Conservation (phyloP, 768 basidiomycete genomes). For the Tephrocybe sp. region DNA sequence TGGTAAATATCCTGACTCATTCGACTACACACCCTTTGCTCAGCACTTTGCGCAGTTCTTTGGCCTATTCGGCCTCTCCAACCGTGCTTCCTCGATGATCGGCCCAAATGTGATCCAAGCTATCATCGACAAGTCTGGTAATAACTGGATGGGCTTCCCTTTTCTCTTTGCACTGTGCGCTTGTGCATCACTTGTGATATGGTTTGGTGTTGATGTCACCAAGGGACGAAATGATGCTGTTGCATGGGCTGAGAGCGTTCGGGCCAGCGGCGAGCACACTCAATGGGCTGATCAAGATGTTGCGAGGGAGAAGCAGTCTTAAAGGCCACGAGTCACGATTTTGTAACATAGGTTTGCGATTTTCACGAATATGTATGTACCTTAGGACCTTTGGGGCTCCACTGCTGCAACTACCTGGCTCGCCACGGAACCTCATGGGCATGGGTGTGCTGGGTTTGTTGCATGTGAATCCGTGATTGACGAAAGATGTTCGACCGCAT, state of each 20-base stretch:
- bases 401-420: no score
- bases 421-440: no score
- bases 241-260: constrained; percentile 44
- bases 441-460: no score
- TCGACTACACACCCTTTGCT: neutral
- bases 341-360: no score
- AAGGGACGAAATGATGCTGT: constrained; percentile 64
- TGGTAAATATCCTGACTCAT: constrained; percentile 25
- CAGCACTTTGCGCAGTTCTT: constrained; percentile 57
- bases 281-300: constrained; percentile 1
- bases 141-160: constrained; percentile 83
- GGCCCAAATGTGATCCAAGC: constrained; percentile 85
- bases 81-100: constrained; percentile 83
- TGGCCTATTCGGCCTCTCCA: constrained; percentile 81
- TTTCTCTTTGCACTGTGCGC: constrained; percentile 76
- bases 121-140: constrained; percentile 68
- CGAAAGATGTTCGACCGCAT: no score
- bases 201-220: constrained; percentile 66
- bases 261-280: neutral
- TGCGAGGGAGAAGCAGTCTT: neutral
- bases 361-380: no score
- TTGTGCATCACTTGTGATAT: constrained; percentile 68
- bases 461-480: no score
- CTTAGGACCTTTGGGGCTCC: no score
- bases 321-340: no score